Evolutionary conservation across 1,139 yeast genomes (phyloP), one percentile per base, ranked within the genome.

Genomic region (Entelexis sorbosivorans): DNA sequence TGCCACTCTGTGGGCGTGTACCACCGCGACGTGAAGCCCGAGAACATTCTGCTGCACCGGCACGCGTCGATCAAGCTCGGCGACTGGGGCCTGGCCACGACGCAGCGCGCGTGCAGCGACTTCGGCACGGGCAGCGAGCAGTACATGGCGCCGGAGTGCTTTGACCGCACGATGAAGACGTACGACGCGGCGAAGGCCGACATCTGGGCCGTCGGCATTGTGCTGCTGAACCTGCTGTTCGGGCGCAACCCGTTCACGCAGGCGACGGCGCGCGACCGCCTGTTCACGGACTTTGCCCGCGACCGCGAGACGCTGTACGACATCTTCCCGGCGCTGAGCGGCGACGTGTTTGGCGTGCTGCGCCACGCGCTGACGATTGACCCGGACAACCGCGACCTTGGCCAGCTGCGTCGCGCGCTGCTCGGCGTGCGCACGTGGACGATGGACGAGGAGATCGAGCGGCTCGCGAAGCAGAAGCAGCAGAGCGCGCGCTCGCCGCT

Each of bases 101-200:
- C 83, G 17, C 71, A 74, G 31, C 69, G 70, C 49, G 69, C 69
- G 44, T 81, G 88, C 61, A 69, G 76, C 40, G 96, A 89, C 62
- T 85, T 88, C 65, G 96, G 89, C 58, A 85, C 89, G 53, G 98
- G 98, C 24, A 81, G 91, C 47, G 96, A 89, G 66, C 74, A 96
- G 55, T 91, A 91, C 67, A 91, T 91, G 98, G 95, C 97, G 0
- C 98, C 98, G 0, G 98, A 91, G 64, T 71, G 89, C 53, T 74
- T 75, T 58, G 73, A 69, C 58, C 66, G 71, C 26, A 74, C 77
- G 49, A 71, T 78, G 47, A 77, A 76, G 40, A 72, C 74, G 44
- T 91, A 91, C 66, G 87, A 84, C 62, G 91, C 96, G 19, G 79
- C 83, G 26, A 84, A 85, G 66, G 85, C 85, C 48, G 98, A 91